phyloP scores from a whole-genome alignment of 177 flowering plant genomes.

The Vitis hybrid region DNA sequence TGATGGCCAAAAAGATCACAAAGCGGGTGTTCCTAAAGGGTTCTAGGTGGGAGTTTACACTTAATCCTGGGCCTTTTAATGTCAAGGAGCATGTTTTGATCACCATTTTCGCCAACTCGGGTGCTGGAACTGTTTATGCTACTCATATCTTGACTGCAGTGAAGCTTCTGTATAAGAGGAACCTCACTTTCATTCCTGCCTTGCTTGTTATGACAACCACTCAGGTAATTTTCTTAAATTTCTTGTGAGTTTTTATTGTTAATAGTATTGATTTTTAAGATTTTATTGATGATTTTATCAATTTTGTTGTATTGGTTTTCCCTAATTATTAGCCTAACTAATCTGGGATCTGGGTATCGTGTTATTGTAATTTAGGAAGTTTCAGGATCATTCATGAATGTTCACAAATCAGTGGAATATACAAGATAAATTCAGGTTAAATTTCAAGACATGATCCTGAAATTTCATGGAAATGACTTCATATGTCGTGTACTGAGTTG shows the following conservation, averaged over 20 bases:
- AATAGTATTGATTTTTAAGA: neutral
- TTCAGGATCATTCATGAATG: too few species aligned
- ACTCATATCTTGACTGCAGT: conserved; percentile 39
- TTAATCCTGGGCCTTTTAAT: conserved; percentile 61
- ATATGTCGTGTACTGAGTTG: too few species aligned
- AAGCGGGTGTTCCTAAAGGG: conserved; percentile 27
- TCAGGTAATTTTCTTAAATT: conserved; percentile 24
- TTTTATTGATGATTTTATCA: neutral
- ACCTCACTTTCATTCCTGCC: conserved; percentile 31
- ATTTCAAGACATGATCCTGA: too few species aligned
- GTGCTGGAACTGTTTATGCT: conserved; percentile 49
- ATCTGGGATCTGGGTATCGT: too few species aligned
- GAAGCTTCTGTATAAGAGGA: conserved; percentile 37
- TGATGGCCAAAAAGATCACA: conserved; percentile 39
- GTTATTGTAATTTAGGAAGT: too few species aligned
- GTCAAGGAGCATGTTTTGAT: conserved; percentile 60
- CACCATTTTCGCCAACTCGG: conserved; percentile 59
- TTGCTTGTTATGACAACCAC: conserved; percentile 41
- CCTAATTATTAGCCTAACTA: too few species aligned
- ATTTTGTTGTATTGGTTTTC: neutral
- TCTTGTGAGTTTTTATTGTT: neutral
- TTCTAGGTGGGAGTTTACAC: conserved; percentile 28
- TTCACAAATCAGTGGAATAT: too few species aligned
- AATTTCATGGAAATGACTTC: too few species aligned
- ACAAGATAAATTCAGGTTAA: too few species aligned